Evolutionary conservation across 768 basidiomycete species (phyloP), one percentile per base, ranked within the genome.

Genomic region (Rhizopogon vinicolor): DNA sequence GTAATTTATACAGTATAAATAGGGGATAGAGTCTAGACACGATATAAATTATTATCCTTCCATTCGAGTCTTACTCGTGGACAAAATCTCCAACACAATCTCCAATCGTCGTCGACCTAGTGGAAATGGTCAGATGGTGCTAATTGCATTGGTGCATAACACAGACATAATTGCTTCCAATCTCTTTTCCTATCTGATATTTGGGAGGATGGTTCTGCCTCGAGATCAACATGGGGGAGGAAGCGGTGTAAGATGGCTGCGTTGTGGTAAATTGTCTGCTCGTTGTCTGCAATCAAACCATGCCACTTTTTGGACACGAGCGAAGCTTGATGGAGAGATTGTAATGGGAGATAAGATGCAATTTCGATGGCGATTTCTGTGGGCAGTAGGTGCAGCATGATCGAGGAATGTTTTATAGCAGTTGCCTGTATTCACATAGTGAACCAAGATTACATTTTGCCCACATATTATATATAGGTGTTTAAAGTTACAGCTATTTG

Each of bases 121-220:
- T 19, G 41, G n/a, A 31, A 16, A 44, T 52, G 35, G 41, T 51
- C 55, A 51, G 67, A 63, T 25, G 28, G 49, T 18, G 31, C 37
- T 55, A 31, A 59, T 22, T 31, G 49, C 13, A 31, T 25, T 28
- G 45, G 29, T 10, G 46, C 50, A 53, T 16, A 49, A 25, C 2
- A 57, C 58, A 53, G 56, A 91, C 89, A 89, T 46, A 86, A 77
- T 14, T 74, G 71, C 58, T 79, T 82, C 88, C 88, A 91, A 52
- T 66, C 64, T 0, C 57, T 52, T 3, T 78, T 75, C n/a, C 72
- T 55, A 43, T 83, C 25, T 25, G 25, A 4, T 25, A 4, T 25
- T 25, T 4, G 25, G 5, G 25, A 74, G 69, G 72, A 75, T 0
- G 64, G 54, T 3, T 41, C 58, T 25, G 61, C 60, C 7, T 72